Conservation (phyloP, 495 filamentous ascomycete species). For the Pyronema omphalodes region DNA sequence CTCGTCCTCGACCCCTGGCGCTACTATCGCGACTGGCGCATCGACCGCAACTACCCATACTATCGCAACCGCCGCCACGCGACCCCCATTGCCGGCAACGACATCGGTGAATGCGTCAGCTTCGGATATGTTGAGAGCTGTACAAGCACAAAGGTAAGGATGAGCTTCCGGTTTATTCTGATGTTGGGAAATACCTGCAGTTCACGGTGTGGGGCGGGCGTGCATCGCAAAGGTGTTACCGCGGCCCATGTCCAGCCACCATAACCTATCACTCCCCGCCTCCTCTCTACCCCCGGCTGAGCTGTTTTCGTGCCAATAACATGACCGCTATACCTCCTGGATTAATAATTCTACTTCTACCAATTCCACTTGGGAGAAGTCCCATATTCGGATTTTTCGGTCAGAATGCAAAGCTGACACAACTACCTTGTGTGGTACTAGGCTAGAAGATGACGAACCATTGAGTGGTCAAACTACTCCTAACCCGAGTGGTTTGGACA, state of each 20-base stretch:
- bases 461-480: slow-evolving; percentile 23
- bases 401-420: slow-evolving; percentile 13
- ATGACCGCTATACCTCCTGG: slow-evolving; percentile 1
- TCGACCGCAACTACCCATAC: slow-evolving; percentile 21
- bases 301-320: neutral
- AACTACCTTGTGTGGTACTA: neutral
- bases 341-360: slow-evolving; percentile 7
- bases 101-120: slow-evolving; percentile 17
- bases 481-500: slow-evolving; percentile 22
- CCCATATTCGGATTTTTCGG: slow-evolving; percentile 16
- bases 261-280: neutral
- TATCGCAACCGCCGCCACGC: slow-evolving; percentile 19
- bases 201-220: neutral
- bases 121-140: slow-evolving; percentile 23
- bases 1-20: neutral
- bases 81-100: slow-evolving; percentile 21
- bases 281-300: neutral
- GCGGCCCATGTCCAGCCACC: neutral
- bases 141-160: slow-evolving; percentile 23
- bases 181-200: neutral
- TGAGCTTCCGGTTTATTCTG: neutral
- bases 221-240: neutral
- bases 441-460: slow-evolving; percentile 9
- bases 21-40: neutral
- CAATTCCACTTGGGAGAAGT: slow-evolving; percentile 4